Evolutionary conservation across 805 yeast genomes (phyloP).

Genomic region (Wickerhamiella sorbophila): DNA sequence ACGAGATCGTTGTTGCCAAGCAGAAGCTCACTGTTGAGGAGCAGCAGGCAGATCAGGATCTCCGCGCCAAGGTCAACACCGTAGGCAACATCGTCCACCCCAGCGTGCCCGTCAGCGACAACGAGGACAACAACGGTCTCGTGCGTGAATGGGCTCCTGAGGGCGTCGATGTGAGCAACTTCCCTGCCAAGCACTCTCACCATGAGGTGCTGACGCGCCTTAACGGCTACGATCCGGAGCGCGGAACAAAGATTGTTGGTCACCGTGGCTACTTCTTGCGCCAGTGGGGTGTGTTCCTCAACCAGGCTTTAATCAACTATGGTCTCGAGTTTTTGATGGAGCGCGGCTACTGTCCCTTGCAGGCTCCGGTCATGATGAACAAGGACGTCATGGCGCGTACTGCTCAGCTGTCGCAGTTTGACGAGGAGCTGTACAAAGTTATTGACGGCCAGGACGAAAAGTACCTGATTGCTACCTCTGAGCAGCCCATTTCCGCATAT

Average conservation of each 20-base stretch:
- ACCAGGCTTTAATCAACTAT: constrained; percentile 95
- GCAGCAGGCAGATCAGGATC: constrained; percentile 60
- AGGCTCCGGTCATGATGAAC: constrained; percentile 99
- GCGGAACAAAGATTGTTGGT: constrained; percentile 95
- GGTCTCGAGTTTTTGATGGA: constrained; percentile 74
- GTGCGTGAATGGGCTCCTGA: constrained; percentile 82
- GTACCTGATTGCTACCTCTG: constrained; percentile 95
- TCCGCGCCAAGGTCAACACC: constrained; percentile 69
- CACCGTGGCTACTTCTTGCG: constrained; percentile 97
- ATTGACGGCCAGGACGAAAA: constrained; percentile 95
- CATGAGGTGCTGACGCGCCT: constrained; percentile 88
- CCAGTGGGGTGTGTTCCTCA: constrained; percentile 89
- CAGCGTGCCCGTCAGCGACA: constrained; percentile 70
- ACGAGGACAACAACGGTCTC: constrained; percentile 83
- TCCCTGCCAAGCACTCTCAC: constrained; percentile 80
- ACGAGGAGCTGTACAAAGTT: constrained; percentile 95
- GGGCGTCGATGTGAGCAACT: constrained; percentile 46
- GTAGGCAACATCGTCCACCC: constrained; percentile 93
- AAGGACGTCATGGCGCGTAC: constrained; percentile 99
- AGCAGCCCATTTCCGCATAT: constrained; percentile 97
- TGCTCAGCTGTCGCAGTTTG: constrained; percentile 94
- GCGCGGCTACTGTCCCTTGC: constrained; percentile 76
- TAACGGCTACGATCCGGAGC: constrained; percentile 97
- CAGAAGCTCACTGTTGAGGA: constrained; percentile 50
- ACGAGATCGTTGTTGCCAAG: constrained; percentile 55